phyloP scores from a whole-genome alignment of 2,329 filamentous ascomycete species.

The Trichocomaceae sp. region DNA sequence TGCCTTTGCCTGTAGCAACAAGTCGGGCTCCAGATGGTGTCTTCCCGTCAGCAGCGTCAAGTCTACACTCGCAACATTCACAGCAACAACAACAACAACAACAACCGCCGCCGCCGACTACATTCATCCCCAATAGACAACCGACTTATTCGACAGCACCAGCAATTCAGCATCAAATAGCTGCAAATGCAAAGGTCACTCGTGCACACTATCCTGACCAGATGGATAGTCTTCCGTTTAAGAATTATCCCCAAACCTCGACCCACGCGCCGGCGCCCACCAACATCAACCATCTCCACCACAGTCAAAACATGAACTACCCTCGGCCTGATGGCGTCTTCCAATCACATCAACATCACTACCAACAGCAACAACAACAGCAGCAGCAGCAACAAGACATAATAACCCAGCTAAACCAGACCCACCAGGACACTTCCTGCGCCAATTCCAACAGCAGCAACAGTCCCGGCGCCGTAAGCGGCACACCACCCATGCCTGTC shows the following conservation, averaged over 20 bases:
- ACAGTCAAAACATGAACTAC: constrained; percentile 1
- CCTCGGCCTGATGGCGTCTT: background rate
- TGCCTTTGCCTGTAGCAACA: constrained; percentile 4
- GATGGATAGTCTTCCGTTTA: background rate
- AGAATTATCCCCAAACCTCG: background rate
- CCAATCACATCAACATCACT: background rate
- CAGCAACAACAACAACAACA: background rate
- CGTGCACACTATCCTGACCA: background rate
- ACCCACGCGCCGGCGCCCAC: background rate
- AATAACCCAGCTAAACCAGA: constrained; percentile 19
- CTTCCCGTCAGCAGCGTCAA: constrained; percentile 7
- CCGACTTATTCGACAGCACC: constrained; percentile 1
- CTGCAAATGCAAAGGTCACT: background rate
- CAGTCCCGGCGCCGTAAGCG: constrained; percentile 30
- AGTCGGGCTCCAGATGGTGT: background rate
- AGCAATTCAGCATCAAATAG: background rate
- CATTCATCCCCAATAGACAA: background rate
- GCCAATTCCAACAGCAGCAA: constrained; percentile 19
- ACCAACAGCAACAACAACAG: background rate
- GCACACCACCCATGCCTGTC: constrained; percentile 43
- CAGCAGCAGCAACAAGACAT: background rate
- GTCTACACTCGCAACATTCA: background rate
- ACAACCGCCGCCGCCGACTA: constrained; percentile 15
- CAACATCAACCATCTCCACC: background rate
- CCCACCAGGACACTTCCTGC: constrained; percentile 18